Base-by-base conservation (phyloP, 129 eudicot genomes). In the Centrapalus pauciflorus region DNA sequence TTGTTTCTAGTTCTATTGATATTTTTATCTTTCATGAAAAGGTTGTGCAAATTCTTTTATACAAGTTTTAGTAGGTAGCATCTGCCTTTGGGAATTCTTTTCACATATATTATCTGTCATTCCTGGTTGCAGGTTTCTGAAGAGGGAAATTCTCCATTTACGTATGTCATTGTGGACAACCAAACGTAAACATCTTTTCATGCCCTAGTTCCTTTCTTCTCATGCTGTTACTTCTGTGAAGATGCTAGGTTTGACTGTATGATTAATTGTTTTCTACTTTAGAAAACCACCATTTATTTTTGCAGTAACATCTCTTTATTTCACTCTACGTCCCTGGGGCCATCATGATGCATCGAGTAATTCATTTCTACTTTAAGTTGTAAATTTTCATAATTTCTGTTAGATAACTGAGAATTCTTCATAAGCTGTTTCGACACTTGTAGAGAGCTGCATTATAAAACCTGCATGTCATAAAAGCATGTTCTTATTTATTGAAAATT, bases 91-190 rank as follows among this genome's bases (percentile, higher is more conserved):
- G 14, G 61, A 10, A 33, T 7, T 70, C 28, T 45, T 76, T 51
- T 49, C 32, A 37, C 66, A 33, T 35, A 8, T 14, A 35, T 41
- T 62, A 54, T 40, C 41, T 21, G 8, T 23, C 35, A 43, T 43
- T 74, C 45, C 71, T 52, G 30, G 59, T 70, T 51, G 3, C 85
- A 93, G 98, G 98, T 93, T 34, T 88, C 98, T 52, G 55, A 81
- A 76, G 96, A 86, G 66, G 98, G 98, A 27, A 88, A 84, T 76
- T 93, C 98, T 73, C 96, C 96, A 34, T 93, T 88, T 73, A 85
- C 89, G 30, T 93, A 88, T 69, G 57, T 93, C 79, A 93, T 93
- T 67, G 96, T 93, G 52, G 98, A 93, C 82, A 77, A 76, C 6
- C 79, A 93, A 77, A 93, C 87, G 98, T 93, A 77, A 78, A 89